phyloP scores from a whole-genome alignment of 2,329 filamentous ascomycete species.

The Exophiala calicioides region DNA sequence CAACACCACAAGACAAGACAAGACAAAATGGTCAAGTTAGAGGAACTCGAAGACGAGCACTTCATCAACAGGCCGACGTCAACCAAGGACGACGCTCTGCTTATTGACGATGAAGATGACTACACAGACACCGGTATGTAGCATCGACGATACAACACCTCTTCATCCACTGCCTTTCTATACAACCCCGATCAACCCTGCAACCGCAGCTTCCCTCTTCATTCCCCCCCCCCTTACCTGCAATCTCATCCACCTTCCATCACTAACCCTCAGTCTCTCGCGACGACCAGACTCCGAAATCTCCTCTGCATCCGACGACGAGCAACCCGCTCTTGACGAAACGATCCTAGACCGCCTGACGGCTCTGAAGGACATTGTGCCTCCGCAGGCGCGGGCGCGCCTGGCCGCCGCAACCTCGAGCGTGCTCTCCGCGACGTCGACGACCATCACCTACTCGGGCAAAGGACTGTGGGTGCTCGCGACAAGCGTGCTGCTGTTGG shows the following conservation, averaged over 20 bases:
- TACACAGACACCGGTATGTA: conserved; percentile 86
- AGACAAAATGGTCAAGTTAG: conserved; percentile 89
- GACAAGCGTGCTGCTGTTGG: conserved; percentile 84
- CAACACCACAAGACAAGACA: no score
- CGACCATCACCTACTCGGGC: conserved; percentile 66
- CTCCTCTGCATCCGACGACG: conserved; percentile 68
- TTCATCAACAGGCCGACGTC: conserved; percentile 74
- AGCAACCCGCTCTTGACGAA: conserved; percentile 59
- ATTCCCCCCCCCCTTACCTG: background rate
- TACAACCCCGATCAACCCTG: background rate
- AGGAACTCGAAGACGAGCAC: conserved; percentile 95
- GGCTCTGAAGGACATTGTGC: conserved; percentile 74
- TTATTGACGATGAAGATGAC: conserved; percentile 66
- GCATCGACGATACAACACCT: background rate
- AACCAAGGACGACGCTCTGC: conserved; percentile 57
- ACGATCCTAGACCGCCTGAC: conserved; percentile 67
- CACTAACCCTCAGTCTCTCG: conserved; percentile 18
- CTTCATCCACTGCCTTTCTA: background rate
- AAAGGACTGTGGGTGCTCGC: conserved; percentile 89
- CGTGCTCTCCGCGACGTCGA: conserved; percentile 47
- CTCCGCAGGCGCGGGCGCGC: conserved; percentile 69
- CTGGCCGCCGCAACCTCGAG: conserved; percentile 60
- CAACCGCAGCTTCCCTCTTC: conserved; percentile 16
- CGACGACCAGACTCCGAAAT: conserved; percentile 85
- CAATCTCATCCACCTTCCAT: conserved; percentile 7